phyloP scores from a whole-genome alignment of 306 rosid genomes.

The Rubus idaeus region DNA sequence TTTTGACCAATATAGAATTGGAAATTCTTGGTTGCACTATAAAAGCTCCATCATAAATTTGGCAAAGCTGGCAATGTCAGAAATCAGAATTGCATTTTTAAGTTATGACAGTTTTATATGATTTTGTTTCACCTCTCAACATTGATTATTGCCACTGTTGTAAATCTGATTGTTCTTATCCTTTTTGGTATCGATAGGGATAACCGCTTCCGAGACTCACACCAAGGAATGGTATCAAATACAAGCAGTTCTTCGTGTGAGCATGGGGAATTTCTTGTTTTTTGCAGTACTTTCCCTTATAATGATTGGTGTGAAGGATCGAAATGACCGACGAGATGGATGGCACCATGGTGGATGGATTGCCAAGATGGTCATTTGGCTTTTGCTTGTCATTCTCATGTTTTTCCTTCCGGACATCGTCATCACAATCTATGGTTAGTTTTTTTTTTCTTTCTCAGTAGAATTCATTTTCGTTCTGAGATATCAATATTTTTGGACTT shows the following conservation, averaged over 20 bases:
- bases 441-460: conserved; percentile 1
- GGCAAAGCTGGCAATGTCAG: not conserved
- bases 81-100: not conserved
- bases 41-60: not conserved
- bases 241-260: conserved; percentile 92
- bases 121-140: not conserved
- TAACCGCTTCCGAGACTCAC: conserved; percentile 50
- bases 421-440: conserved; percentile 65
- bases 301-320: conserved; percentile 96
- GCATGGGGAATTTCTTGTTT: conserved; percentile 90
- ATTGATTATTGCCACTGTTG: conserved; percentile 4
- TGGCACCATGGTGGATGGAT: conserved; percentile 99
- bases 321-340: conserved; percentile 85
- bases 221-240: conserved; percentile 79
- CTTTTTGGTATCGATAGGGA: conserved; percentile 50
- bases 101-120: not conserved
- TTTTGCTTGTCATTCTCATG: conserved; percentile 70
- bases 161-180: not conserved
- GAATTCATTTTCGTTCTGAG: conserved; percentile 9
- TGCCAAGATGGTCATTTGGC: conserved; percentile 73
- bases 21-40: not conserved
- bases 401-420: conserved; percentile 77
- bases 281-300: conserved; percentile 68
- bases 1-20: not conserved
- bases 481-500: not conserved